Conservation (phyloP, 352 stramenopile genomes). For the Pythium pyrilobum region DNA sequence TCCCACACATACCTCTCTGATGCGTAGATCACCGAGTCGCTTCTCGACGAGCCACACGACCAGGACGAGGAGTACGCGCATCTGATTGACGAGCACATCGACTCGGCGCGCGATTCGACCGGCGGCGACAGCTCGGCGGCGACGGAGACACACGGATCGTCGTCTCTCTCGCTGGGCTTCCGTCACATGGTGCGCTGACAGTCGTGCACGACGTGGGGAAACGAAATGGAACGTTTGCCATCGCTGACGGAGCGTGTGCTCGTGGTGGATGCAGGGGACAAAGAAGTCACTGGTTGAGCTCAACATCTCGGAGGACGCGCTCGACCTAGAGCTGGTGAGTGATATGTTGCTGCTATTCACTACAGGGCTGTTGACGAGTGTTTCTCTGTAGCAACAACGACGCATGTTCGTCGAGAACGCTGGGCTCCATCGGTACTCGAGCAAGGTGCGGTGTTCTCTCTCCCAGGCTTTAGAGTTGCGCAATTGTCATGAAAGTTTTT, state of each 20-base stretch:
- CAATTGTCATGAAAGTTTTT: neutral
- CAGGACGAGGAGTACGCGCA: conserved; percentile 52
- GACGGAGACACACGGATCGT: neutral
- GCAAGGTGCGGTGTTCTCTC: conserved; percentile 16
- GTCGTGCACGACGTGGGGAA: no score
- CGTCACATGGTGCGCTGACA: neutral
- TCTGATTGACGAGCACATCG: conserved; percentile 63
- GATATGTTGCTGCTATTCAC: neutral
- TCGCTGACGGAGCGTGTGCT: no score
- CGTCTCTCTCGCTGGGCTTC: neutral
- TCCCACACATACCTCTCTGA: no score
- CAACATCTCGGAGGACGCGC: conserved; percentile 32
- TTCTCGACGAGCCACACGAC: conserved; percentile 48
- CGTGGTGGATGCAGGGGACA: neutral
- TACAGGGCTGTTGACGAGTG: neutral
- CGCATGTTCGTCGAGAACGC: conserved; percentile 16
- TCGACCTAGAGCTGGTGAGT: conserved; percentile 52
- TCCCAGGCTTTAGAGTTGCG: neutral
- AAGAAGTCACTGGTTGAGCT: conserved; percentile 39
- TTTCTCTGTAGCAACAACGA: conserved; percentile 13
- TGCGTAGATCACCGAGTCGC: conserved; percentile 59
- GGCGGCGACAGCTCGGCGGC: conserved; percentile 3
- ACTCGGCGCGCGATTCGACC: conserved; percentile 41
- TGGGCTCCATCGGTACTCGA: conserved; percentile 8
- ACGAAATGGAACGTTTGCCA: no score